phyloP scores from a whole-genome alignment of 345 rosid species.

The Rhizophora apiculata region DNA sequence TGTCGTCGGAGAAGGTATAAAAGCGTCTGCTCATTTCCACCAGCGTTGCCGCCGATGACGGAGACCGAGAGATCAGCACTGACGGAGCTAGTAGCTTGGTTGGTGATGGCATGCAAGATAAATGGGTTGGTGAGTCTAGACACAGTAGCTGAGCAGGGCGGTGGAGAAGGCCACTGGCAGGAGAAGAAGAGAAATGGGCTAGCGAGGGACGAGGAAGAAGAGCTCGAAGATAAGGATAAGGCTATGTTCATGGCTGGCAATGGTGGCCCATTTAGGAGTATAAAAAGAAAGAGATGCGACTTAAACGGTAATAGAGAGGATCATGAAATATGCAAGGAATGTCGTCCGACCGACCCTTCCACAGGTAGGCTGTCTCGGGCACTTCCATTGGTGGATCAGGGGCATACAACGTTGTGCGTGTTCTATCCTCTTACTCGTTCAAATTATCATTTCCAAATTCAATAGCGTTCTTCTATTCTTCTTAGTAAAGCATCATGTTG shows the following conservation, averaged over 20 bases:
- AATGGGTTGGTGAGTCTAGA: constrained; percentile 26
- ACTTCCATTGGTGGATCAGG: constrained; percentile 34
- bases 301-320: too few relatives aligned
- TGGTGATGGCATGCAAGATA: constrained; percentile 30
- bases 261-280: not conserved
- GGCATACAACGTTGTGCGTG: constrained; percentile 41
- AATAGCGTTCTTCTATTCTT: not conserved
- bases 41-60: constrained; percentile 13
- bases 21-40: constrained; percentile 52
- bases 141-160: not conserved
- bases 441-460: not conserved
- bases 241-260: constrained; percentile 53
- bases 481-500: not conserved
- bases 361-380: too few relatives aligned
- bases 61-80: constrained; percentile 27
- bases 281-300: too few relatives aligned
- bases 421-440: constrained; percentile 19
- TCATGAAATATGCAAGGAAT: too few relatives aligned
- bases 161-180: constrained; percentile 16
- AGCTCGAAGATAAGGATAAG: constrained; percentile 20
- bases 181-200: constrained; percentile 10
- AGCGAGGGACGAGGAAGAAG: constrained; percentile 27
- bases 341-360: too few relatives aligned
- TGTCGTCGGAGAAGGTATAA: constrained; percentile 69
- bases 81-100: constrained; percentile 15